A percentile compares a stretch with the other conserved stretches of the same genome.
phyloP scores from a whole-genome alignment of 495 filamentous ascomycete species.

The Talaromyces adpressus region DNA sequence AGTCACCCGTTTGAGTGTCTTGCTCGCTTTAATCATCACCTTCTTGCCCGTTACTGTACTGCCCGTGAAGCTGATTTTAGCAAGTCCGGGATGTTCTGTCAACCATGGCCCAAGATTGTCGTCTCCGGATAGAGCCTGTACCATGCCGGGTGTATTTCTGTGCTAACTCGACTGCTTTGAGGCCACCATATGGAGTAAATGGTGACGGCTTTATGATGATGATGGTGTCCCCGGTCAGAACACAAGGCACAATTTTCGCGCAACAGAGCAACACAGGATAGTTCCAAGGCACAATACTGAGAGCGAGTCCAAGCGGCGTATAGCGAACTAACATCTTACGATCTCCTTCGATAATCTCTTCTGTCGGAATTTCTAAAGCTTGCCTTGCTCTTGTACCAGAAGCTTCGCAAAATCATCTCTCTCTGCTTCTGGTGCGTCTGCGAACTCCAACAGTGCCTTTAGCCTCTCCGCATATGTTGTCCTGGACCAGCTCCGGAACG shows the following conservation, averaged over 20 bases:
- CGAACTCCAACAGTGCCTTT: slow-evolving; percentile 45
- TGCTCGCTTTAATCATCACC: slow-evolving; percentile 53
- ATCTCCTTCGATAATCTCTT: slow-evolving; percentile 40
- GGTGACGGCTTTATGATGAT: slow-evolving; percentile 59
- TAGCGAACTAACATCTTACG: slow-evolving; percentile 40
- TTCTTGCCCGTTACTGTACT: slow-evolving; percentile 58
- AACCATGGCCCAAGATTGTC: slow-evolving; percentile 56
- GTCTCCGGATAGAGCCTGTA: slow-evolving; percentile 61
- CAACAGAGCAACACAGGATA: slow-evolving; percentile 47
- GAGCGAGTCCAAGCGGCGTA: slow-evolving; percentile 45
- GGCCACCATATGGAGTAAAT: slow-evolving; percentile 60
- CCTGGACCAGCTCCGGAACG: slow-evolving; percentile 45
- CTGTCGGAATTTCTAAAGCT: slow-evolving; percentile 26
- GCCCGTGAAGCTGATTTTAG: slow-evolving; percentile 65
- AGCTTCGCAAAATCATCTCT: slow-evolving; percentile 38
- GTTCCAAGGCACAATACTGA: slow-evolving; percentile 54
- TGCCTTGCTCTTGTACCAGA: slow-evolving; percentile 51
- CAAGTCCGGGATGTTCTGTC: slow-evolving; percentile 50
- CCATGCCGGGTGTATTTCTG: slow-evolving; percentile 54
- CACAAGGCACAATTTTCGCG: slow-evolving; percentile 46
- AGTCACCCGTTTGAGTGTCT: slow-evolving; percentile 55
- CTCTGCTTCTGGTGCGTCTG: slow-evolving; percentile 38
- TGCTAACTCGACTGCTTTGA: slow-evolving; percentile 59
- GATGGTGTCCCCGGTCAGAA: slow-evolving; percentile 54
- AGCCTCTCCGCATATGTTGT: slow-evolving; percentile 48